These are phyloP conservation scores for Pelargonium citronellum DNA, from an alignment of 441 rosid genomes.

Conservation along the genomic window DNA sequence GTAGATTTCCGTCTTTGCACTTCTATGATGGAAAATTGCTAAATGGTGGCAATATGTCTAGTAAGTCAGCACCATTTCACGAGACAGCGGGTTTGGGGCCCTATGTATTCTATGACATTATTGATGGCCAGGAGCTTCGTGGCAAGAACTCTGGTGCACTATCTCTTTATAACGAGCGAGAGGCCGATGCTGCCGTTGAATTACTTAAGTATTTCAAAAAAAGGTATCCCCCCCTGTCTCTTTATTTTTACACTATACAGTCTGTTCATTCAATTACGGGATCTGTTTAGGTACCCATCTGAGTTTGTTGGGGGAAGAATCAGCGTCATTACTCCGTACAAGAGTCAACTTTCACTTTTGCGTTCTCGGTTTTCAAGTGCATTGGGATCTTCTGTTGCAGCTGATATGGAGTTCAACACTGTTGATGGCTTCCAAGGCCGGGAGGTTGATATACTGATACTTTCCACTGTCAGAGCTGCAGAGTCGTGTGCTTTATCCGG, in stretches of 20 bases:
- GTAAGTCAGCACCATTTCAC: conserved; percentile 72
- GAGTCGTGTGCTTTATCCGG: conserved; percentile 36
- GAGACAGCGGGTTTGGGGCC: conserved; percentile 65
- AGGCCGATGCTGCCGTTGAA: conserved; percentile 89
- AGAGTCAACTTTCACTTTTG: conserved; percentile 71
- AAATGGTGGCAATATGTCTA: conserved; percentile 65
- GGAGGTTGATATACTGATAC: conserved; percentile 83
- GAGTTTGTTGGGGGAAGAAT: conserved; percentile 76
- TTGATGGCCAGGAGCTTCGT: conserved; percentile 79
- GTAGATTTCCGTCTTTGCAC: conserved; percentile 79
- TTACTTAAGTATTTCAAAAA: conserved; percentile 63
- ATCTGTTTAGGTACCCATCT: conserved; percentile 54
- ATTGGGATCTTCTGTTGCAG: conserved; percentile 67
- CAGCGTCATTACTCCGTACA: conserved; percentile 91
- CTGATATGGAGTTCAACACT: conserved; percentile 88
- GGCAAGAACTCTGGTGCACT: conserved; percentile 67
- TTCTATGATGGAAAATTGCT: conserved; percentile 82
- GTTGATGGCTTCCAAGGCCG: conserved; percentile 98
- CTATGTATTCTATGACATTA: conserved; percentile 68
- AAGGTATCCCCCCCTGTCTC: no score
- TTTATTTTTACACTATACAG: conserved; percentile 10
- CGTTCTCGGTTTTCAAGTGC: conserved; percentile 67
- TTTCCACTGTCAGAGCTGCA: conserved; percentile 90
- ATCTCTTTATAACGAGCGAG: conserved; percentile 77
- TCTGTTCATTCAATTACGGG: conserved; percentile 16